Conservation (phyloP, 176 grass and related monocot species). For the Eragrostis curvula region DNA sequence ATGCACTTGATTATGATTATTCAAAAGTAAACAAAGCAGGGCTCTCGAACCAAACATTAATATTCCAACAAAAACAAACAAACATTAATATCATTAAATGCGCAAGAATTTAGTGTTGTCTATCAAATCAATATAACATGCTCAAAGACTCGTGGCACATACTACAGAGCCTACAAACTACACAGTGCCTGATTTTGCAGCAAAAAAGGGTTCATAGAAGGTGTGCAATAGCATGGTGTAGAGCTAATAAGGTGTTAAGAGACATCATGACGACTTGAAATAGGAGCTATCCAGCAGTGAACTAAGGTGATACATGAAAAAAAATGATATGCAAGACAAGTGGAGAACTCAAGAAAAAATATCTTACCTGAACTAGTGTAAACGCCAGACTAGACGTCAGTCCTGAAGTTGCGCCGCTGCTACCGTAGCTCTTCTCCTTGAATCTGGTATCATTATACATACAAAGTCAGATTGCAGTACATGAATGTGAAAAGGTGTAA, state of each 20-base stretch:
- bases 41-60: neutral
- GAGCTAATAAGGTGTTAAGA: neutral
- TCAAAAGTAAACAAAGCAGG: neutral
- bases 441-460: slow-evolving; percentile 58
- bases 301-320: neutral
- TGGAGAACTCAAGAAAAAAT: slow-evolving; percentile 1
- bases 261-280: no score
- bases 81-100: neutral
- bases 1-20: neutral
- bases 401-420: slow-evolving; percentile 81
- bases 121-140: neutral
- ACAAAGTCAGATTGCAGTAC: neutral
- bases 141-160: neutral
- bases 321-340: neutral
- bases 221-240: no score
- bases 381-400: slow-evolving; percentile 90
- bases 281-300: neutral
- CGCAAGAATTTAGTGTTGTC: neutral
- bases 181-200: no score
- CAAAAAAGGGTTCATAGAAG: no score
- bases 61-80: no score
- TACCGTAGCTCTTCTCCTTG: slow-evolving; percentile 86
- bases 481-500: neutral
- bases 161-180: neutral
- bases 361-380: slow-evolving; percentile 86